phyloP scores from a whole-genome alignment of 2,329 filamentous ascomycete genomes.

The Arachnomyces sp. region DNA sequence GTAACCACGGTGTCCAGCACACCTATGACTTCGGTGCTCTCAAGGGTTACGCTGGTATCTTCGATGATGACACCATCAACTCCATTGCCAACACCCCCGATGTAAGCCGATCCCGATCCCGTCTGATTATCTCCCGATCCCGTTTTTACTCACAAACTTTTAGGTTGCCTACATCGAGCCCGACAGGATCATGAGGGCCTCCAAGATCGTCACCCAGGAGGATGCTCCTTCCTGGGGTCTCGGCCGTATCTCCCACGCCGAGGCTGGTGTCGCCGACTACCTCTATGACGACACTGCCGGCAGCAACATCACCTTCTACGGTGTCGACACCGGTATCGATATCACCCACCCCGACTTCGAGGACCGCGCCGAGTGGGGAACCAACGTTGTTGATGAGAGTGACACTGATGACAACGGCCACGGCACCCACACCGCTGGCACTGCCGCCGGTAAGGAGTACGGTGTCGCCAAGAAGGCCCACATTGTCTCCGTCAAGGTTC shows the following conservation, averaged over 20 bases:
- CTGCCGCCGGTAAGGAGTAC: slow-evolving; percentile 25
- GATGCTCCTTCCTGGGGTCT: slow-evolving; percentile 28
- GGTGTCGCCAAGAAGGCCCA: slow-evolving; percentile 31
- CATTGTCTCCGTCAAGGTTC: slow-evolving; percentile 42
- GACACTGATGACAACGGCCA: slow-evolving; percentile 24
- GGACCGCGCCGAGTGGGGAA: slow-evolving; percentile 28
- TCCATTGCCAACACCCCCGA: slow-evolving; percentile 5
- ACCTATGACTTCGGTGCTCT: slow-evolving; percentile 9
- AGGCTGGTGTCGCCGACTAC: slow-evolving; percentile 20
- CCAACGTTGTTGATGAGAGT: slow-evolving; percentile 21
- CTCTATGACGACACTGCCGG: slow-evolving; percentile 30
- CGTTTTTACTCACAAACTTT: not conserved
- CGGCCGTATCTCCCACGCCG: slow-evolving; percentile 24
- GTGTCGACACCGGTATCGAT: slow-evolving; percentile 34
- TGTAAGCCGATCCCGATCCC: slow-evolving; percentile 6
- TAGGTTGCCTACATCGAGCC: slow-evolving; percentile 14
- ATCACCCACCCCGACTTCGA: slow-evolving; percentile 26
- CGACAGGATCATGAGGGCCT: slow-evolving; percentile 6
- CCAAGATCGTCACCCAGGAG: slow-evolving; percentile 13
- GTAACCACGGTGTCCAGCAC: slow-evolving; percentile 5
- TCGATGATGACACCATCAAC: slow-evolving; percentile 7
- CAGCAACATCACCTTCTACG: slow-evolving; percentile 27
- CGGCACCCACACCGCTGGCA: slow-evolving; percentile 33
- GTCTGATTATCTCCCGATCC: not conserved
- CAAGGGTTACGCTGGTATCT: slow-evolving; percentile 8